Evolutionary conservation across 805 yeast genomes (phyloP).

Genomic region (Yamadazyma olivae): DNA sequence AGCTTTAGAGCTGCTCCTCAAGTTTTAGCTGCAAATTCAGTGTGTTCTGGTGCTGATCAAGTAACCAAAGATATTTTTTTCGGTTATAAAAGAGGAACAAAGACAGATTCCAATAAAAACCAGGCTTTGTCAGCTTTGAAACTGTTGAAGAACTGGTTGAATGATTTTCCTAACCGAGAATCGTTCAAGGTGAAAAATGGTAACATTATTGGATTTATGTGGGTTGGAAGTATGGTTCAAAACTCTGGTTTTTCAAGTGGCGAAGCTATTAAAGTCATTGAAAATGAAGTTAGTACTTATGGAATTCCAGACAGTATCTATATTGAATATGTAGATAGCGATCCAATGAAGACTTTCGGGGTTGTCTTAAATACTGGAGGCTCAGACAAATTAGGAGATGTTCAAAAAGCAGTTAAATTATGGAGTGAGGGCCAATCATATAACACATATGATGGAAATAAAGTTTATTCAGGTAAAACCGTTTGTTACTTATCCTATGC

Average conservation of each 20-base stretch:
- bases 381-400: constrained; percentile 3
- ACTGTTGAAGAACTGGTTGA: constrained; percentile 7
- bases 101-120: constrained; percentile 7
- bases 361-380: constrained; percentile 11
- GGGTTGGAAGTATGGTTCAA: constrained; percentile 15
- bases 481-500: constrained; percentile 9
- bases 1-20: too few relatives aligned
- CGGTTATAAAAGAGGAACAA: constrained; percentile 11
- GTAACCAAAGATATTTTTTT: constrained; percentile 7
- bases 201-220: constrained; percentile 13
- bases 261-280: constrained; percentile 5
- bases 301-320: constrained; percentile 12
- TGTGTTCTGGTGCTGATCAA: constrained; percentile 7
- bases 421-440: constrained; percentile 12
- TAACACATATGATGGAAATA: constrained; percentile 9
- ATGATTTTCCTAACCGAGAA: constrained; percentile 7
- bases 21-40: neutral
- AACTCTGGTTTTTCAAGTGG: constrained; percentile 11
- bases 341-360: constrained; percentile 13
- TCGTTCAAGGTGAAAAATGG: constrained; percentile 6
- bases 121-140: constrained; percentile 8
- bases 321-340: constrained; percentile 11
- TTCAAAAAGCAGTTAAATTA: constrained; percentile 12
- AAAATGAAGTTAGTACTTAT: constrained; percentile 9
- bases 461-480: constrained; percentile 3